A percentile compares a stretch with the other conserved stretches of the same genome.
These are phyloP conservation scores for Candida insectorum DNA, from an alignment of 805 yeast species.

Conservation along the genomic window DNA sequence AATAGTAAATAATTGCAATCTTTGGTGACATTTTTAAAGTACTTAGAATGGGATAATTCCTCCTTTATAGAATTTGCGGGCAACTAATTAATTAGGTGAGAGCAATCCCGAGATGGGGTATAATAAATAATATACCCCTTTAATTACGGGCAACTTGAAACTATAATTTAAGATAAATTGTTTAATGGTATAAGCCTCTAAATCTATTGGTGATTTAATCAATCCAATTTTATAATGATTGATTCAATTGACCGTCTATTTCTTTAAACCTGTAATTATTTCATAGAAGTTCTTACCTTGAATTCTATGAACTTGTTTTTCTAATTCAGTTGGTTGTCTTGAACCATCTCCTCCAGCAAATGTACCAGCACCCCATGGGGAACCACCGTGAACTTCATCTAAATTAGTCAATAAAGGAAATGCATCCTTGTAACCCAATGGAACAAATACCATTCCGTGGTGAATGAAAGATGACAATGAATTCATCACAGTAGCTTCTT, in stretches of 20 bases:
- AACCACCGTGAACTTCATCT: slow-evolving; percentile 71
- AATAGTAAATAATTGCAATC: slow-evolving; percentile 52
- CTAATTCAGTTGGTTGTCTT: slow-evolving; percentile 61
- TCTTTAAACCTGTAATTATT: slow-evolving; percentile 12
- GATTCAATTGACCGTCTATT: too few relatives aligned
- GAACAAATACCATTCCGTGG: slow-evolving; percentile 78
- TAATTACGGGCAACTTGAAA: too few relatives aligned
- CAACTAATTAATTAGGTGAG: not conserved
- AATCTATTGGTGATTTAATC: too few relatives aligned
- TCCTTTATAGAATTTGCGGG: not conserved
- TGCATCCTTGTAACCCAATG: slow-evolving; percentile 66
- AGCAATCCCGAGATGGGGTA: too few relatives aligned
- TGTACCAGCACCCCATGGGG: slow-evolving; percentile 87
- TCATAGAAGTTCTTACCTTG: slow-evolving; percentile 65
- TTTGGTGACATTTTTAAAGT: slow-evolving; percentile 7
- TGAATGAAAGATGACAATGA: slow-evolving; percentile 64
- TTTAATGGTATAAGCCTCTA: too few relatives aligned
- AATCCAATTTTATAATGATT: too few relatives aligned
- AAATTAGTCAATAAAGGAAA: slow-evolving; percentile 54
- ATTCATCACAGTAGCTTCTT: slow-evolving; percentile 67
- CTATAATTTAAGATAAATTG: too few relatives aligned
- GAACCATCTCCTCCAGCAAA: slow-evolving; percentile 77
- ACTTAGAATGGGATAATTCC: not conserved
- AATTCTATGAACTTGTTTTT: slow-evolving; percentile 55
- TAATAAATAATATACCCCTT: too few relatives aligned